These are phyloP conservation scores for Pascua sp. DNA, from an alignment of 1,284 basidiomycete species.

Conservation along the genomic window DNA sequence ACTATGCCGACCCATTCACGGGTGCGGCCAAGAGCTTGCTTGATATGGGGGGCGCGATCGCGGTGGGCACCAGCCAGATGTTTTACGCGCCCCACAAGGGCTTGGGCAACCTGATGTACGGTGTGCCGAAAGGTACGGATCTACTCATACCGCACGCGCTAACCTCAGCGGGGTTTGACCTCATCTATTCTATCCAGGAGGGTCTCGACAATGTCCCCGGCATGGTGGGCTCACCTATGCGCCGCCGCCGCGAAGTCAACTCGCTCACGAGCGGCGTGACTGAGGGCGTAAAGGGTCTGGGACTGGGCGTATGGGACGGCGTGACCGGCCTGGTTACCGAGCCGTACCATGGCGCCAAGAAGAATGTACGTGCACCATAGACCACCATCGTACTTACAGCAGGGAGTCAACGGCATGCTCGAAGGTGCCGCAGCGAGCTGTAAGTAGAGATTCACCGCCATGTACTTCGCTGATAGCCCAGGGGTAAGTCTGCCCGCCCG, in stretches of 20 bases:
- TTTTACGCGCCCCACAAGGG: slow-evolving; percentile 52
- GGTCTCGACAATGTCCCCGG: slow-evolving; percentile 54
- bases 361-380: slow-evolving; percentile 32
- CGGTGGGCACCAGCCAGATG: slow-evolving; percentile 52
- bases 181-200: slow-evolving; percentile 52
- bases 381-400: slow-evolving; percentile 19
- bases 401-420: slow-evolving; percentile 34
- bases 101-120: slow-evolving; percentile 53
- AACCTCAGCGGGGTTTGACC: slow-evolving; percentile 39
- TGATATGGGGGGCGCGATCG: slow-evolving; percentile 55
- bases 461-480: slow-evolving; percentile 6
- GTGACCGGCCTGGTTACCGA: slow-evolving; percentile 57
- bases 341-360: slow-evolving; percentile 54
- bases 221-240: slow-evolving; percentile 53
- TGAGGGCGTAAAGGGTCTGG: slow-evolving; percentile 52
- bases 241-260: slow-evolving; percentile 50
- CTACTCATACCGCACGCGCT: background rate
- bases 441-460: slow-evolving; percentile 35
- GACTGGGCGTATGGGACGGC: slow-evolving; percentile 55
- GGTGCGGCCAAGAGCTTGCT: slow-evolving; percentile 54
- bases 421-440: slow-evolving; percentile 1
- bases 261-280: slow-evolving; percentile 53
- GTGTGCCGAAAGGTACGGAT: slow-evolving; percentile 42
- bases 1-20: slow-evolving; percentile 14
- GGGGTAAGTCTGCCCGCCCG: slow-evolving; percentile 53